Evolutionary conservation across 2,329 filamentous ascomycete species (phyloP), one percentile per base, ranked within the genome.

Genomic region (Chaetomium sp.): DNA sequence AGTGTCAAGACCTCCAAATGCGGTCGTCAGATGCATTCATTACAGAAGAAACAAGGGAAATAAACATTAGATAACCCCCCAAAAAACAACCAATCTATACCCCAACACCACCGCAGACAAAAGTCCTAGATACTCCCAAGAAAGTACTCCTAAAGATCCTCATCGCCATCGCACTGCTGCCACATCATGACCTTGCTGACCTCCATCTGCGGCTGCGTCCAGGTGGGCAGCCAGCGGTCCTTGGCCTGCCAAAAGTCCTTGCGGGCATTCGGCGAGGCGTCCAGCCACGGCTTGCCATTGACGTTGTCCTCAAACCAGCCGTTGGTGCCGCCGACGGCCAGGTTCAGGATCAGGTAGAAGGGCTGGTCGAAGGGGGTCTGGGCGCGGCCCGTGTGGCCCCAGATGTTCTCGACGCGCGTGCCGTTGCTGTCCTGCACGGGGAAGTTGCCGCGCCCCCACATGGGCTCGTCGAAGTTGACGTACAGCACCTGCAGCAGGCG

Each of bases 251-350:
- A 95, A 75, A 96, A 96, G 73, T 94, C 90, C 71, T 84, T 86
- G 76, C 83, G 86, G 8, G 91, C 90, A 12, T 84, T 88, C 1
- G 81, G 75, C 59, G 85, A 88, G 19, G 75, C 79, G 74, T 95
- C 89, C 35, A 92, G 81, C 92, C 92, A 96, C 1, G 92, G 92
- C 81, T 96, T 96, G 35, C 82, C 84, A 50, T 82, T 82, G 70
- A 83, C 79, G 23, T 87, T 86, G 74, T 96, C 91, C 72, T 89
- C 80, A 73, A 95, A 96, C 91, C 91, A 96, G 45, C 91, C 91
- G 70, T 93, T 93, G 25, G 88, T 92, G 57, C 87, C 87, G 33
- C 91, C 91, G 8, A 93, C 90, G 12, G 87, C 90, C 3, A 93
- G 80, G 72, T 91, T 91, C 63, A 94, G 74, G 70, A 93, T 89